Conservation (phyloP, 331 rosid genomes). For the Malus hybrid region DNA sequence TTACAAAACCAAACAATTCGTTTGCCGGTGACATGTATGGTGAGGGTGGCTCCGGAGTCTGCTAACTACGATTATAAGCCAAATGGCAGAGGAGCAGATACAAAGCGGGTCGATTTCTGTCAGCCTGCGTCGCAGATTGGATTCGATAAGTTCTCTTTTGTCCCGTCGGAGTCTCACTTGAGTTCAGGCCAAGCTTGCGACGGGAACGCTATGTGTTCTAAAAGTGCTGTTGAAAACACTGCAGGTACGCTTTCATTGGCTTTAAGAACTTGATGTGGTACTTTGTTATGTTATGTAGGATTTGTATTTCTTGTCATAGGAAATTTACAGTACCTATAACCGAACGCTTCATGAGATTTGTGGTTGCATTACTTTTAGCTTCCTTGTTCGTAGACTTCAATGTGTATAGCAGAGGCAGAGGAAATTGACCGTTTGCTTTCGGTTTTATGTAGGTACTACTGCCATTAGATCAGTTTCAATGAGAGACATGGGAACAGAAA, state of each 20-base stretch:
- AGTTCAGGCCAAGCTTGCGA: slow-evolving; percentile 33
- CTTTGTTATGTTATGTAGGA: background rate
- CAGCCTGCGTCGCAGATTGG: slow-evolving; percentile 48
- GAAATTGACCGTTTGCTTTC: background rate
- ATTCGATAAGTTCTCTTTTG: slow-evolving; percentile 65
- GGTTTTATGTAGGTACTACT: slow-evolving; percentile 42
- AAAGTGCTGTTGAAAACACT: slow-evolving; percentile 27
- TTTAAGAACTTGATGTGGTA: background rate
- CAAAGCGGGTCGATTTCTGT: slow-evolving; percentile 71
- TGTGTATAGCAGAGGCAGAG: background rate
- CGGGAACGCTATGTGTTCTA: slow-evolving; percentile 29
- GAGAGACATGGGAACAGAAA: slow-evolving; percentile 99
- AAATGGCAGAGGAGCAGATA: slow-evolving; percentile 40
- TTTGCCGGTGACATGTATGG: slow-evolving; percentile 42
- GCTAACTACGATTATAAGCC: slow-evolving; percentile 44
- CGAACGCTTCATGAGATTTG: too few relatives aligned
- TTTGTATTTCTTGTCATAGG: background rate
- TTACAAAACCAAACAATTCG: slow-evolving; percentile 53
- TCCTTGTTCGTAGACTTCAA: background rate
- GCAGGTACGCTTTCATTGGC: slow-evolving; percentile 37
- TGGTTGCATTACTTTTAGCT: too few relatives aligned
- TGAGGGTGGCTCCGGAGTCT: slow-evolving; percentile 72
- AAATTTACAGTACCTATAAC: background rate
- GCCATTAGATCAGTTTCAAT: slow-evolving; percentile 83
- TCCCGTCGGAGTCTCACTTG: slow-evolving; percentile 33